Conservation (phyloP, 495 filamentous ascomycete genomes). For the Talaromyces thailandensis region DNA sequence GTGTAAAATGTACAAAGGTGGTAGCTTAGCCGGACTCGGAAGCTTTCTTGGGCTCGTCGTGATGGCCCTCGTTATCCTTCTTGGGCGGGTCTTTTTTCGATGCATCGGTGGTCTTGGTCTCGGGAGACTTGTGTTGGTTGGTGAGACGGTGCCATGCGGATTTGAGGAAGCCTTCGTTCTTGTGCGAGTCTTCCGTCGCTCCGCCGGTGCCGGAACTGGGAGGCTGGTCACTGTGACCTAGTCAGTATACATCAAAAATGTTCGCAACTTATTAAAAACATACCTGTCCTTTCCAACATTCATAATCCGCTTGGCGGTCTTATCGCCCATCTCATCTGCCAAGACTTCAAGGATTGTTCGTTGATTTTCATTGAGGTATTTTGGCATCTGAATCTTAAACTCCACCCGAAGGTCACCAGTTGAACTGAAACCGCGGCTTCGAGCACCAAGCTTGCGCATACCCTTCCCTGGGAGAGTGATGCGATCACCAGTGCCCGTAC, state of each 20-base stretch:
- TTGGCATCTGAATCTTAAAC: slow-evolving; percentile 92
- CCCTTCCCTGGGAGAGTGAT: slow-evolving; percentile 81
- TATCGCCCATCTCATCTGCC: slow-evolving; percentile 88
- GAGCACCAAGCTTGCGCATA: slow-evolving; percentile 68
- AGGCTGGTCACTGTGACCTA: slow-evolving; percentile 3
- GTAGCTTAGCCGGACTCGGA: slow-evolving; percentile 33
- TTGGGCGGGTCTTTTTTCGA: slow-evolving; percentile 23
- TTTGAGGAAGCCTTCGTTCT: slow-evolving; percentile 79
- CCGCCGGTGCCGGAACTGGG: not conserved
- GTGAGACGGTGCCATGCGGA: slow-evolving; percentile 83
- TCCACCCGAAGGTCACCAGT: slow-evolving; percentile 85
- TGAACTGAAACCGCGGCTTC: slow-evolving; percentile 38
- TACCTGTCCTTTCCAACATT: slow-evolving; percentile 49
- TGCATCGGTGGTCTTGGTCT: slow-evolving; percentile 17
- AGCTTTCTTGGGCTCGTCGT: slow-evolving; percentile 50
- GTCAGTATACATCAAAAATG: slow-evolving; percentile 1
- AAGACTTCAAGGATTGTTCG: slow-evolving; percentile 87
- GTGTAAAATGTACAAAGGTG: not conserved
- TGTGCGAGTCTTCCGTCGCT: slow-evolving; percentile 37
- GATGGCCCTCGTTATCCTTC: slow-evolving; percentile 27
- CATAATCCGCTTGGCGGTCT: slow-evolving; percentile 88
- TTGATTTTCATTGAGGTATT: slow-evolving; percentile 82
- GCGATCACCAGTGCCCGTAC: slow-evolving; percentile 86
- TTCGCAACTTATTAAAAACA: slow-evolving; percentile 3
- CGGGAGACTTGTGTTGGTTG: slow-evolving; percentile 53